Evolutionary conservation across 805 yeast species (phyloP), one percentile per base, ranked within the genome.

Genomic region (Saturnispora serradocipensis): DNA sequence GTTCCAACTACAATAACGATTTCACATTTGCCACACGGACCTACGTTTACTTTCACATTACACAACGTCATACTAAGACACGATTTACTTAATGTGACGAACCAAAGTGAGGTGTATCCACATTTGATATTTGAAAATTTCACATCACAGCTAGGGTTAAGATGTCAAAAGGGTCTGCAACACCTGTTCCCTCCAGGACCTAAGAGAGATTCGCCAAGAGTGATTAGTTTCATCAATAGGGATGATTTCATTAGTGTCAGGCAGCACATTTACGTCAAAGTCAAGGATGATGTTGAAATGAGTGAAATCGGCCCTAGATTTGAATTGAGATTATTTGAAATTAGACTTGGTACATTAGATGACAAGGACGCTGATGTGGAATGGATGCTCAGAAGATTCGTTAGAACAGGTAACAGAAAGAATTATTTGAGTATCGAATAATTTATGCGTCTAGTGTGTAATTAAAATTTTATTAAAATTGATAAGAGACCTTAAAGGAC

Each of bases 261-360:
- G 67, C 99, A 93, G 63, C 99, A 93, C 65, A 85, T 93, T 1
- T 93, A 86, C 65, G 96, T 89, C 5, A 84, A 81, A 64, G 88
- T 97, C 0, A 83, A 84, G 59, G 96, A 89, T 56, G 78, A 77
- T 16, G 96, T 89, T 2, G 98, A 93, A 66, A 69, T 93, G 52
- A 90, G 97, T 53, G 99, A 93, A 66, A 86, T 93, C 36, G 99
- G 99, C 0, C 99, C 99, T n/a, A 75, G 99, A 56, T 93, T 93
- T 61, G 99, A 93, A 69, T 90, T 93, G 98, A 80, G 89, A 65
- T 71, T 93, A 58, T 93, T 81, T 66, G 97, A 91, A 67, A 71
- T 93, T 57, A 78, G 83, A 62, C 74, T 93, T 58, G 97, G 99
- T 3, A 88, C 96, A 43, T 68, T 91, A 56, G 99, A 93, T 59